These are phyloP conservation scores for Venturia effusa DNA, from an alignment of 2,329 filamentous ascomycete species.

Conservation along the genomic window DNA sequence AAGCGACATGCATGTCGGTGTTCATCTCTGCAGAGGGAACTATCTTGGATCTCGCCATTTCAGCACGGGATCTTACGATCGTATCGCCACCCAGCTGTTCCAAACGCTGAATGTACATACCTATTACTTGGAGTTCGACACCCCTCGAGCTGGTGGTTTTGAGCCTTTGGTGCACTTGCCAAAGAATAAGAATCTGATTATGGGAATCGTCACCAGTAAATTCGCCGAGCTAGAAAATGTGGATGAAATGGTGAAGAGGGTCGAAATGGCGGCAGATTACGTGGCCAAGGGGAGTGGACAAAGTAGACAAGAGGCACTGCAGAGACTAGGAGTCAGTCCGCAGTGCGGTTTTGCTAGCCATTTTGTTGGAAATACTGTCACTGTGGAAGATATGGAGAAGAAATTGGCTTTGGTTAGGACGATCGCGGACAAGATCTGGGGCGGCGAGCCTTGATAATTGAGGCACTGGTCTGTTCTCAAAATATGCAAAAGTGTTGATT, in stretches of 20 bases:
- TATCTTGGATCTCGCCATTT: conserved; percentile 37
- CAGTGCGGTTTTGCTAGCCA: conserved; percentile 51
- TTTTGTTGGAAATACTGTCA: conserved; percentile 8
- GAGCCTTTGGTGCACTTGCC: conserved; percentile 35
- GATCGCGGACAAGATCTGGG: conserved; percentile 12
- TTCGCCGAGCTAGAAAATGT: conserved; percentile 35
- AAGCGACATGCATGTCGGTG: conserved; percentile 61
- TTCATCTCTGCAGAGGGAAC: conserved; percentile 30
- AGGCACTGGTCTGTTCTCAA: too few relatives aligned
- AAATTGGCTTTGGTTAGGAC: conserved; percentile 10
- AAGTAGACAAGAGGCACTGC: conserved; percentile 54
- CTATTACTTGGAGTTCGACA: conserved; percentile 36
- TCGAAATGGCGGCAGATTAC: conserved; percentile 47
- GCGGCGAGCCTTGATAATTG: background rate
- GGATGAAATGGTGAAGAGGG: conserved; percentile 35
- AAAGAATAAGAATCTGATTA: conserved; percentile 35
- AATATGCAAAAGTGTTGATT: background rate
- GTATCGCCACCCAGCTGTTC: conserved; percentile 33
- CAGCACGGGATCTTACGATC: conserved; percentile 36
- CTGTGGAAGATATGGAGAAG: conserved; percentile 9
- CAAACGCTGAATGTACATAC: conserved; percentile 29
- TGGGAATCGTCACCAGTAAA: conserved; percentile 36
- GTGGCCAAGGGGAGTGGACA: conserved; percentile 58
- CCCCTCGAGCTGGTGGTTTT: conserved; percentile 36
- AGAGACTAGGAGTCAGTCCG: conserved; percentile 56